Base-by-base conservation (phyloP, 129 eudicot species). In the Helichrysum umbraculigerum region DNA sequence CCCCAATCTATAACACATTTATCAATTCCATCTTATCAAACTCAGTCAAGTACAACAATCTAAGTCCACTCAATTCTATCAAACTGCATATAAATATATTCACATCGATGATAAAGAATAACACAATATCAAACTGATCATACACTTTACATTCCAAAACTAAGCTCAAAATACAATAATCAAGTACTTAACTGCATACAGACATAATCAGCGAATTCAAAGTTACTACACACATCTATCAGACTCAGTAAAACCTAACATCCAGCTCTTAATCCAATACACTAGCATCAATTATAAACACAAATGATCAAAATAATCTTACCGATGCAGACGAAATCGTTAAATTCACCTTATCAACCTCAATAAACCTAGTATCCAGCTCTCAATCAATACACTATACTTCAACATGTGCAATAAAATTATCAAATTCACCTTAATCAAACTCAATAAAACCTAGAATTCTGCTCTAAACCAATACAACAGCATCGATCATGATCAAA, bases 351-450 rank as follows among this genome's bases (percentile, higher is more conserved):
- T 25, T 41, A 58, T 29, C 70, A 58, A 77, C n/a, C 62, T 68
- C 63, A 35, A 60, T 30, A 22, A 57, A 58, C 29, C 62, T 33
- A 65, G 5, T 11, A 15, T 4, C 63, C 14, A 19, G 28, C 28
- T 58, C 29, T 58, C 30, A 58, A 58, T 21, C 63, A 58, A 58
- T 21, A 58, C 63, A 58, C 63, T 20, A 58, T 47, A 56, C 61
- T n/a, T 16, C 16, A 56, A 19, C 25, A 56, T 3, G 19, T 19
- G 28, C 61, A 56, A 56, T 16, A 9, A 56, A 56, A 6, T 54
- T 10, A 52, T 19, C 76, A 41, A 68, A 21, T 68, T 39, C 61
- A 70, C 25, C 73, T 56, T 22, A 58, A 58, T 39, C 62, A 58
- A 68, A 28, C 76, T 68, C 62, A 33, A 42, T 19, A 17, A 70